Evolutionary conservation across 2,329 filamentous ascomycete species (phyloP), one percentile per base, ranked within the genome.

Genomic region (Didymella sp.): DNA sequence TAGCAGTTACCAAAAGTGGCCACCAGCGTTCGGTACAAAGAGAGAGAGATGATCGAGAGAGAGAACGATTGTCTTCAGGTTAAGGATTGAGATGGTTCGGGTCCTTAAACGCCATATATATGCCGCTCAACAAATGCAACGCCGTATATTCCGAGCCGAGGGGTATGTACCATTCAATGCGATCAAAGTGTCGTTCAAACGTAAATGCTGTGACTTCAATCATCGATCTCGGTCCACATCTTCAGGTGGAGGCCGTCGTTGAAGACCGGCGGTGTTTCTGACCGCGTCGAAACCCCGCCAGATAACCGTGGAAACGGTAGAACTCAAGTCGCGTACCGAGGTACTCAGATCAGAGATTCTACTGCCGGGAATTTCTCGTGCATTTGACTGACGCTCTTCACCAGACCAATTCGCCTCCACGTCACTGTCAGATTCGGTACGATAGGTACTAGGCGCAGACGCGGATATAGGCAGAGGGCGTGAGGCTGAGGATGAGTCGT

Each of bases 401-500:
- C 73, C 69, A n/a, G 71, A 70, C 49, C 71, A 74, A 30, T 71
- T 71, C 2, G 72, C 71, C 59, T 75, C 73, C 11, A 74, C 50
- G n/a, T 75, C 73, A 22, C 63, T 66, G n/a, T 30, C 48, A 49
- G 42, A 56, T 51, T 43, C 60, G 37, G 37, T 56, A 8, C 43
- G 48, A 37, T 44, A 33, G 24, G 59, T 47, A 19, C 31, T 28
- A 11, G 57, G 44, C 17, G 52, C 52, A 4, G 71, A 64, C 6
- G 61, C 50, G 15, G 64, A 60, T 13, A 70, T 66, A 11, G 77
- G 73, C 15, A 85, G 78, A 8, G 80, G 81, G 28, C 80, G 76
- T 24, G 81, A 81, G 5, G 83, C 79, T 24, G 82, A 82, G 3
- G 81, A 79, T 6, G 81, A 79, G 24, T 79, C 78, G 49, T 81